phyloP scores from a whole-genome alignment of 768 basidiomycete species.

The Pleurotus sapidus region DNA sequence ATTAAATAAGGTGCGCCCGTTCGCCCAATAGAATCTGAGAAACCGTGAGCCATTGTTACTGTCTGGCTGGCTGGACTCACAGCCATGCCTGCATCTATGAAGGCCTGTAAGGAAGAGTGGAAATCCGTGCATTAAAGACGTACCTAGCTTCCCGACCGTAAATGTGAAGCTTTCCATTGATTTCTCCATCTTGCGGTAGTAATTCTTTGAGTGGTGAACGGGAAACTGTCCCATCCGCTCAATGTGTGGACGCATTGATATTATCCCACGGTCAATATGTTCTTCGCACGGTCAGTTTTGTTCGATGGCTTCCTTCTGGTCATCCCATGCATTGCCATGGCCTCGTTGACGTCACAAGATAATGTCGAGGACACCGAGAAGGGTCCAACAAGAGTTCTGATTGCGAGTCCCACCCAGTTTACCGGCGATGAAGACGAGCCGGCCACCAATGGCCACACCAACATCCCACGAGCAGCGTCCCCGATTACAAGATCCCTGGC shows the following conservation, averaged over 20 bases:
- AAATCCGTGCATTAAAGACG: slow-evolving; percentile 19
- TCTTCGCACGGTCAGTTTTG: neutral
- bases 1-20: slow-evolving; percentile 95
- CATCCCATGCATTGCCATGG: neutral
- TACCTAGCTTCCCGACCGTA: slow-evolving; percentile 94
- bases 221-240: too few species aligned
- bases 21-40: slow-evolving; percentile 86
- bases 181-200: slow-evolving; percentile 17
- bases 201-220: too few species aligned
- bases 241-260: too few species aligned
- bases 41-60: neutral
- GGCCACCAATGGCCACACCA: neutral
- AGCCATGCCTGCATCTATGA: slow-evolving; percentile 88
- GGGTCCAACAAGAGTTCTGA: neutral
- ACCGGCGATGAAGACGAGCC: slow-evolving; percentile 11
- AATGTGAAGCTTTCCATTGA: slow-evolving; percentile 80
- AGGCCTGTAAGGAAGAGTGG: neutral
- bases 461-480: too few species aligned
- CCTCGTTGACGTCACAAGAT: slow-evolving; percentile 1
- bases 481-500: too few species aligned
- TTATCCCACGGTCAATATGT: neutral
- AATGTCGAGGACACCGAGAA: slow-evolving; percentile 1
- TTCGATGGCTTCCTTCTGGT: too few species aligned
- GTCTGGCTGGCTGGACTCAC: slow-evolving; percentile 37
- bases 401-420: slow-evolving; percentile 14